Base-by-base conservation (phyloP, 164 flowering plant genomes). In the Liquidambar formosana region DNA sequence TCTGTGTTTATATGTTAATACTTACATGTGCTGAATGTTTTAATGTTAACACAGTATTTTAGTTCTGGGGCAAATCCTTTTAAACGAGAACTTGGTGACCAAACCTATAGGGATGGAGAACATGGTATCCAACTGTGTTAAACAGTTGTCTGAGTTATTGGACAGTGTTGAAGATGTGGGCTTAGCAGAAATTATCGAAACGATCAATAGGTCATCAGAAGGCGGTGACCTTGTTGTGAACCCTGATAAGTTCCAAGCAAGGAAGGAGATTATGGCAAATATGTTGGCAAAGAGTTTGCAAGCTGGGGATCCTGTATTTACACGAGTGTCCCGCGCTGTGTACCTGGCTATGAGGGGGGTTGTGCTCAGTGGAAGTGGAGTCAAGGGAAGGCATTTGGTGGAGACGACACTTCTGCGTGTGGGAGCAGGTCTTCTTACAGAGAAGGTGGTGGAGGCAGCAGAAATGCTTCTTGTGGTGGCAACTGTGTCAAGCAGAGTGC, bases 41-140 rank as follows among this genome's bases (percentile, higher is more conserved):
- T n/a, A n/a, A n/a, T n/a, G n/a, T n/a, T n/a, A 66, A 14, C 81
- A 79, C 89, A 96, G 99, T 76, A 78, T 88, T 59, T 82, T 96
- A 71, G 80, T 93, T 65, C 81, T 84, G 70, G 85, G 90, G 58
- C 98, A 96, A 78, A 77, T 76, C 60, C 88, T 93, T 8, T 41
- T 88, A 21, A 86, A 84, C 41, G 90, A 93, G 73, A 75, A 67
- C 33, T 69, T 68, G 44, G 77, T 72, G 0, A 45, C 66, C 67
- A 82, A 61, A 60, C 69, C 82, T 25, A 62, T 78, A 21, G 86
- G 82, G 26, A 71, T 90, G 82, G 98, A 90, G 23, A 77, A 8
- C 58, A 56, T 79, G 9, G 33, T 85, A 14, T 78, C 80, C 0
- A 71, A 73, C 13, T 78, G 89, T 48, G 61, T 65, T 8, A 71